Evolutionary conservation across 257 asterid species (phyloP).

Genomic region (Fraxinus cuspidata): DNA sequence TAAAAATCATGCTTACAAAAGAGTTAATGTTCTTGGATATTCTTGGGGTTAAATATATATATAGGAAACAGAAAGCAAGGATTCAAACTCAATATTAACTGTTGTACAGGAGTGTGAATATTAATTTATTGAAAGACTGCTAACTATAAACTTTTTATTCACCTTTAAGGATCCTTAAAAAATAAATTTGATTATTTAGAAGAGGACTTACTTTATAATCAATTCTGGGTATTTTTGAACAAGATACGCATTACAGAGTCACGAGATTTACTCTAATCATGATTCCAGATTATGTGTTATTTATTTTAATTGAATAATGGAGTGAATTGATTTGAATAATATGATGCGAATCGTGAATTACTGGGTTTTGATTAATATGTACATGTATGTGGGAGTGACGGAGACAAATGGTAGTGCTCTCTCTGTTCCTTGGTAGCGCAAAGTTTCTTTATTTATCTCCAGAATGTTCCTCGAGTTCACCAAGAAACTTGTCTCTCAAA

Average conservation of each 20-base stretch:
- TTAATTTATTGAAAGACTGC: not conserved
- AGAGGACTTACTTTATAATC: not conserved
- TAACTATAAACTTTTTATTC: not conserved
- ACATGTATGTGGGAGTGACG: not conserved
- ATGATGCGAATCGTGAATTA: not conserved
- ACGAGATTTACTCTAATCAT: not conserved
- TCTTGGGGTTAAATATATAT: not conserved
- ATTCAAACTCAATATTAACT: not conserved
- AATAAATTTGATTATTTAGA: not conserved
- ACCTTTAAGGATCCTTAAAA: not conserved
- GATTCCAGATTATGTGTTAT: not conserved
- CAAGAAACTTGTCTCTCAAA: not conserved
- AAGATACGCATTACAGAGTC: not conserved
- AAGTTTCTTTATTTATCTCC: not conserved
- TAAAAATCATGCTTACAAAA: not conserved
- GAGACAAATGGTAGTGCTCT: not conserved
- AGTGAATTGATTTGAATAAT: not conserved
- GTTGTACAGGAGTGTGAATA: not conserved
- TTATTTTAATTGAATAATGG: not conserved
- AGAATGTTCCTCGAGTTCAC: not conserved
- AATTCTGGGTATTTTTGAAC: not conserved
- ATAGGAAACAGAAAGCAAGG: not conserved
- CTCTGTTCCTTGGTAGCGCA: not conserved
- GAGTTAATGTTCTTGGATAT: not conserved
- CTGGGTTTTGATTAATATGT: not conserved